Evolutionary conservation across 352 stramenopile genomes (phyloP).

Genomic region (Phytophthora multivora): DNA sequence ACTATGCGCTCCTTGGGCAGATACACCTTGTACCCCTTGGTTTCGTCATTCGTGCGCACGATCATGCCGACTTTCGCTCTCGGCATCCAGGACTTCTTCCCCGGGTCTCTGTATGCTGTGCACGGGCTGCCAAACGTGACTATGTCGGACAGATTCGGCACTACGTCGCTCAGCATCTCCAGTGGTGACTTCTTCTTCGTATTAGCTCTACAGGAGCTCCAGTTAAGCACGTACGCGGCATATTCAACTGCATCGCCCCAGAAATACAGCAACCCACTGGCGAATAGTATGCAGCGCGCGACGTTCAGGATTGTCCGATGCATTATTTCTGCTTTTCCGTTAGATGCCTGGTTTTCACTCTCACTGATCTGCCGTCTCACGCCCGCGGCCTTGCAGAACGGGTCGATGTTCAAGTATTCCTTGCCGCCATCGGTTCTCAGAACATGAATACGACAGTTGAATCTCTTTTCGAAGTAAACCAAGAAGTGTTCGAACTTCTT

Average conservation of each 20-base stretch:
- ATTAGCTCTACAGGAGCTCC: constrained; percentile 22
- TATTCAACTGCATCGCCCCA: constrained; percentile 39
- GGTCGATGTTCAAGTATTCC: too few relatives aligned
- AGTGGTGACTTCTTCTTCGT: background rate
- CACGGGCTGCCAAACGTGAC: constrained; percentile 14
- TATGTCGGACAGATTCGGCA: constrained; percentile 1
- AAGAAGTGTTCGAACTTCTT: too few relatives aligned
- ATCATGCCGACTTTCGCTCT: constrained; percentile 6
- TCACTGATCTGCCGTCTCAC: too few relatives aligned
- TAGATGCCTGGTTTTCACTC: too few relatives aligned
- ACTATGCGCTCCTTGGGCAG: constrained; percentile 1
- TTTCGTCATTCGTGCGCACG: constrained; percentile 17
- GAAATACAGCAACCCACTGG: background rate
- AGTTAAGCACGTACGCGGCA: constrained; percentile 29
- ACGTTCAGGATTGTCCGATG: too few relatives aligned
- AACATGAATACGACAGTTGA: too few relatives aligned
- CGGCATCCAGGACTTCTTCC: background rate
- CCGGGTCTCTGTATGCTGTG: constrained; percentile 2
- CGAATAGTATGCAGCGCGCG: background rate
- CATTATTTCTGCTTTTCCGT: too few relatives aligned
- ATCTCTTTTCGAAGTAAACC: too few relatives aligned
- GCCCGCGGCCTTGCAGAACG: too few relatives aligned
- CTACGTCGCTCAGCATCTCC: background rate
- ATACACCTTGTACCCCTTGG: constrained; percentile 19
- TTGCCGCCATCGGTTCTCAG: too few relatives aligned